These are phyloP conservation scores for Aspergillus quadrilineatus DNA, from an alignment of 2,329 filamentous ascomycete genomes.

Conservation along the genomic window DNA sequence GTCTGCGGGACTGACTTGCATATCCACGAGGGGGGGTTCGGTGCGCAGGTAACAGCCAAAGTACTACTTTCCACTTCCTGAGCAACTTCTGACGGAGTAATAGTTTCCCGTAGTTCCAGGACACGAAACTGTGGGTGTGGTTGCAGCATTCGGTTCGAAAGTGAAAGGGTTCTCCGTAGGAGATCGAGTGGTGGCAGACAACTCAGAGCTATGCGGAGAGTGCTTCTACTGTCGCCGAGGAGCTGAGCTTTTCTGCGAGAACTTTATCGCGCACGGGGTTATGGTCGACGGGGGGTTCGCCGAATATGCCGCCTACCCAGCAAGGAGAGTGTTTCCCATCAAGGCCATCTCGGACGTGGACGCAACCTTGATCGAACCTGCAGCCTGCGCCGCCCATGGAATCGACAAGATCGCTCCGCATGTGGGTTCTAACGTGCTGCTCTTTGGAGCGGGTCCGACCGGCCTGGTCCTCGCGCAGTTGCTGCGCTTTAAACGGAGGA, in stretches of 20 bases:
- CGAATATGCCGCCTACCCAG: constrained; percentile 62
- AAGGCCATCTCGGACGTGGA: constrained; percentile 65
- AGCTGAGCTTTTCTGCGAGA: constrained; percentile 66
- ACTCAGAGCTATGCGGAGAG: constrained; percentile 63
- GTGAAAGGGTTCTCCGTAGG: constrained; percentile 62
- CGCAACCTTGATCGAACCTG: constrained; percentile 68
- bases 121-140: constrained; percentile 66
- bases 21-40: constrained; percentile 66
- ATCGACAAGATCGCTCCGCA: constrained; percentile 67
- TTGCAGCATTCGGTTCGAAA: constrained; percentile 59
- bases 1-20: constrained; percentile 59
- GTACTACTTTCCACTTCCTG: background rate
- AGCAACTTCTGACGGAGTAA: background rate
- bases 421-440: constrained; percentile 63
- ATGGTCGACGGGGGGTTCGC: constrained; percentile 68
- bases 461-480: constrained; percentile 65
- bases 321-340: constrained; percentile 63
- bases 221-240: constrained; percentile 73
- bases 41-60: constrained; percentile 48
- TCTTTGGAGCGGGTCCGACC: constrained; percentile 69
- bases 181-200: constrained; percentile 60
- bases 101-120: constrained; percentile 67
- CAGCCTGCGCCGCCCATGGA: constrained; percentile 68
- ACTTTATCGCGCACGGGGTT: constrained; percentile 62
- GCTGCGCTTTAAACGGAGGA: constrained; percentile 63